A percentile compares a stretch with the other conserved stretches of the same genome.
Conservation (phyloP, 2,329 filamentous ascomycete species). For the Apiospora malaysiana region DNA sequence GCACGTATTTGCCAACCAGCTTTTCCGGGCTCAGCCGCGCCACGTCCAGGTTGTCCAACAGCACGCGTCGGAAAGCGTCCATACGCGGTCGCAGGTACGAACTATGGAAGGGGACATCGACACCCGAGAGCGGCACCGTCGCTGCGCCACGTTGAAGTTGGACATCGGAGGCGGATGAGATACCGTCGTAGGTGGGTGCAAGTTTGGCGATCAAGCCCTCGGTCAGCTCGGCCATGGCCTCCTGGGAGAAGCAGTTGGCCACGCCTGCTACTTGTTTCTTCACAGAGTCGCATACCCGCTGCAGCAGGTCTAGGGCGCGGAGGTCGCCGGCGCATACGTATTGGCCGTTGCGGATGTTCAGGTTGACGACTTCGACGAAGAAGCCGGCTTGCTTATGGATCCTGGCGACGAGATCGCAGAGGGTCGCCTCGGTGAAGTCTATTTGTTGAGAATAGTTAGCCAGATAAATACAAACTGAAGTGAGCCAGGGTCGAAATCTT, state of each 20-base stretch:
- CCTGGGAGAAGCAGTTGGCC: conserved; percentile 40
- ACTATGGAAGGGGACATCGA: conserved; percentile 43
- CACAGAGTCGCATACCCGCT: conserved; percentile 65
- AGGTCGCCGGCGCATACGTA: conserved; percentile 48
- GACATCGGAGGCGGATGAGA: conserved; percentile 23
- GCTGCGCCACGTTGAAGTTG: conserved; percentile 34
- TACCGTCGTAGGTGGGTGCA: not conserved
- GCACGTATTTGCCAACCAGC: conserved; percentile 41
- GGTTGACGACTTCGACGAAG: conserved; percentile 43
- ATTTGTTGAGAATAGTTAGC: not conserved
- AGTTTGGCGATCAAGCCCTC: conserved; percentile 21
- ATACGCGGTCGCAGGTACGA: conserved; percentile 35
- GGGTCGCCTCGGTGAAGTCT: conserved; percentile 33
- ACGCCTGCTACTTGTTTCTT: not conserved
- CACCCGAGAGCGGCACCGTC: conserved; percentile 38
- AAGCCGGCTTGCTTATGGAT: conserved; percentile 32
- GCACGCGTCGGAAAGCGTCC: conserved; percentile 36
- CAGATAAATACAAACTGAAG: not conserved
- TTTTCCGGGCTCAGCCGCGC: conserved; percentile 33
- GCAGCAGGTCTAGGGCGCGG: conserved; percentile 31
- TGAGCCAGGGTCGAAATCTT: too few species aligned
- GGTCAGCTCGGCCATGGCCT: conserved; percentile 22
- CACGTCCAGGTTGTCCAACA: conserved; percentile 33
- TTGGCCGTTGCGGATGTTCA: conserved; percentile 39
- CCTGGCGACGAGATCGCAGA: conserved; percentile 32